Evolutionary conservation across 176 grass and related monocot species (phyloP), one percentile per base, ranked within the genome.

Genomic region (Urochloa ruziziensis): DNA sequence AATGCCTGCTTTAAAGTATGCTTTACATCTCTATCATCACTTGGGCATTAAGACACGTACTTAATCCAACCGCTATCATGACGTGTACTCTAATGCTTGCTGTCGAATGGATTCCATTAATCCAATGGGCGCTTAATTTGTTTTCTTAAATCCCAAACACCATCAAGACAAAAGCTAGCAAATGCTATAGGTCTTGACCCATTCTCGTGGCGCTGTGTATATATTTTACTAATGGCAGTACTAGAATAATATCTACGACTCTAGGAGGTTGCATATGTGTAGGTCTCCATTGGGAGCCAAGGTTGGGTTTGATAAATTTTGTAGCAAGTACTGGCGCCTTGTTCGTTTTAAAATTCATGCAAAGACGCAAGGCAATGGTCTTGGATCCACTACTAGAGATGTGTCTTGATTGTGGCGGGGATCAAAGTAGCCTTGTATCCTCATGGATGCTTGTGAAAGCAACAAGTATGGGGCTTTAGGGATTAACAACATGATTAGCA

Each of bases 401-500:
- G 73, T 62, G 73, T 62, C 73, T 42, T 72, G 74, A 78, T 76
- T 33, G 33, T 39, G 23, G 62, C 78, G 47, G 28, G 28, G 74
- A 83, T 47, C 66, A 64, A 65, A 58, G 58, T 83, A 61, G 62
- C 63, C 66, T 34, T 36, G 66, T 78, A 44, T 88, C 74, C 74
- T 83, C 73, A 63, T 83, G 32, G 46, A 83, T 88, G 80, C 86
- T 84, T 86, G 72, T 68, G 35, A 90, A 90, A 90, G 65, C 52
- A 86, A 83, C 80, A 53, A 47, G 39, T 59, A 69, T 60, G 52
- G 62, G 1, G 24, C 59, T 87, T 83, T 79, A 74, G 48, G 74
- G 76, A 65, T 37, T 53, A 79, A 66, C 27, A 72, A 34, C 63
- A 67, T 80, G 34, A 68, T 67, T 54, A 81, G 56, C 49, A 53